These are phyloP conservation scores for Lepiota venenata DNA, from an alignment of 768 basidiomycete genomes.

Conservation along the genomic window DNA sequence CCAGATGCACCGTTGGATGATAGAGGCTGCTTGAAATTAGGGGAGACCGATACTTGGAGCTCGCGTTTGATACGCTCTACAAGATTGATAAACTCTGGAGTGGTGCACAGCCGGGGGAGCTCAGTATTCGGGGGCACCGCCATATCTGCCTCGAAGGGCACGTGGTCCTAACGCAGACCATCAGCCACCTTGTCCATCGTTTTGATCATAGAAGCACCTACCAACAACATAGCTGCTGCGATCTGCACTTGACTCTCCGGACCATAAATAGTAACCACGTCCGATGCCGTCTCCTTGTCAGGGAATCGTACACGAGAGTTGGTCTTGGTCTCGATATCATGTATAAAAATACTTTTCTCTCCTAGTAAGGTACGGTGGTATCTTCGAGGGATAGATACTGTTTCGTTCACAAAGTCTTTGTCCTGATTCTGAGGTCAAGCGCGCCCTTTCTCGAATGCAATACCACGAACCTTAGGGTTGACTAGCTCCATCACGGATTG, in stretches of 20 bases:
- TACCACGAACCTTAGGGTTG: slow-evolving; percentile 75
- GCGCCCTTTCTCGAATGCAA: slow-evolving; percentile 1
- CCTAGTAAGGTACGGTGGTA: slow-evolving; percentile 95
- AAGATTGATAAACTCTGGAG: slow-evolving; percentile 82
- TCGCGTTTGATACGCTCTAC: slow-evolving; percentile 92
- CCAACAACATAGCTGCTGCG: slow-evolving; percentile 92
- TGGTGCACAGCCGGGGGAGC: slow-evolving; percentile 67
- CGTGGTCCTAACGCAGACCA: slow-evolving; percentile 66
- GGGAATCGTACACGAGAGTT: slow-evolving; percentile 92
- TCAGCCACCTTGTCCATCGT: background rate
- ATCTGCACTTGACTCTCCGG: slow-evolving; percentile 97
- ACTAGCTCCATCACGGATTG: slow-evolving; percentile 97
- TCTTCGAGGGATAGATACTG: slow-evolving; percentile 87
- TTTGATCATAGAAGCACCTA: slow-evolving; percentile 31
- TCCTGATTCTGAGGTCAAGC: slow-evolving; percentile 50
- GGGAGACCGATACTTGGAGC: slow-evolving; percentile 84
- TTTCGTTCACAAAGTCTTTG: slow-evolving; percentile 95
- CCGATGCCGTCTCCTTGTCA: slow-evolving; percentile 91
- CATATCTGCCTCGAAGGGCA: slow-evolving; percentile 96
- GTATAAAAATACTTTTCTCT: slow-evolving; percentile 96
- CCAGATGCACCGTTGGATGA: slow-evolving; percentile 44
- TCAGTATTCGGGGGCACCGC: slow-evolving; percentile 83
- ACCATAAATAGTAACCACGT: slow-evolving; percentile 94
- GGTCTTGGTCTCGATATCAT: slow-evolving; percentile 95
- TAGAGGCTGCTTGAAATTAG: slow-evolving; percentile 62